Conservation (phyloP, 2,329 filamentous ascomycete species). For the Cladosporium sp. region DNA sequence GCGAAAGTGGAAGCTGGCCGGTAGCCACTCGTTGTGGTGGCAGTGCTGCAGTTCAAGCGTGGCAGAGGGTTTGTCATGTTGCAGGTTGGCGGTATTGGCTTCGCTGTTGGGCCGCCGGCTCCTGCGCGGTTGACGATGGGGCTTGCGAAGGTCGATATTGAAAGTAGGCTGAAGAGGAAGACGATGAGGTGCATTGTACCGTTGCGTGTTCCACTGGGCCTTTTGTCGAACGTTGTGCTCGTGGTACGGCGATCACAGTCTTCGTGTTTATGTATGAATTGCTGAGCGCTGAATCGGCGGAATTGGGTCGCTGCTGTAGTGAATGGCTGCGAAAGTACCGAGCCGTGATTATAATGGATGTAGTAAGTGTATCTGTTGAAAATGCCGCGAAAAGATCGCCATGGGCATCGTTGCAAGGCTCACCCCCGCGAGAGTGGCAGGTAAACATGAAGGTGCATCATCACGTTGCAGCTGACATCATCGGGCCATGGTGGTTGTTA, state of each 20-base stretch:
- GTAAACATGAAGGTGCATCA: background rate
- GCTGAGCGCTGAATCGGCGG: too few species aligned
- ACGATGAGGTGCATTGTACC: background rate
- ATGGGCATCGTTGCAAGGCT: background rate
- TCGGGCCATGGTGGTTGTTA: background rate
- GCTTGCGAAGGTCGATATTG: background rate
- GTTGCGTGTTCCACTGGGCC: background rate
- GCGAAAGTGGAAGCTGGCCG: conserved; percentile 32
- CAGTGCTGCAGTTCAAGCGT: background rate
- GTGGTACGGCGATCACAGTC: too few species aligned
- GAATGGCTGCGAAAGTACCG: too few species aligned
- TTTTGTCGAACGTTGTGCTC: too few species aligned
- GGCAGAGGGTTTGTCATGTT: conserved; percentile 38
- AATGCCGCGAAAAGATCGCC: too few species aligned
- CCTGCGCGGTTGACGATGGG: background rate
- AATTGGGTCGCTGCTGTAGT: too few species aligned
- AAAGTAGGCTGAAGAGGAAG: background rate
- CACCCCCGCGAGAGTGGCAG: background rate
- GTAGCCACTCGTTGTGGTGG: conserved; percentile 28
- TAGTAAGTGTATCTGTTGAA: too few species aligned
- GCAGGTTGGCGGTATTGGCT: conserved; percentile 42
- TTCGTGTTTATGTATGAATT: too few species aligned
- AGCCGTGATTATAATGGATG: too few species aligned
- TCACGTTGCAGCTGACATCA: background rate
- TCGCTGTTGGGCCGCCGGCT: conserved; percentile 40